Conservation (phyloP, 352 stramenopile species). For the Phytophthora fragariae region DNA sequence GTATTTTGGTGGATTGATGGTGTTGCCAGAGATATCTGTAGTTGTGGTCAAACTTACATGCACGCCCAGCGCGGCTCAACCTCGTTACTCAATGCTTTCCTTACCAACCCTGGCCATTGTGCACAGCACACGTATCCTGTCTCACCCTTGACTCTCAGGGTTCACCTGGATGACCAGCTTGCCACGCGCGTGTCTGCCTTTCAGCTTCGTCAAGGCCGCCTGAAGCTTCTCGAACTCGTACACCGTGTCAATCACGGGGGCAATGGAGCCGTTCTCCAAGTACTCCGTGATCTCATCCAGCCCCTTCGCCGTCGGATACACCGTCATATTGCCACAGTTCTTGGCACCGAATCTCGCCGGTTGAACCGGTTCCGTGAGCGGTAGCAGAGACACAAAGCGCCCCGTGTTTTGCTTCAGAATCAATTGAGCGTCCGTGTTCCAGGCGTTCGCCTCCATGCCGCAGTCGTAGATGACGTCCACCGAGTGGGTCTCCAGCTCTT, state of each 20-base stretch:
- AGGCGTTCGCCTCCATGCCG: slow-evolving; percentile 37
- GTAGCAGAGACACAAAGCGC: slow-evolving; percentile 31
- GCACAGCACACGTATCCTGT: background rate
- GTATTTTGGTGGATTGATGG: background rate
- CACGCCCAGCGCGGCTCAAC: background rate
- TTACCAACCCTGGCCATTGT: background rate
- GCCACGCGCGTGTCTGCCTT: slow-evolving; percentile 49
- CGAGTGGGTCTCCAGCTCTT: slow-evolving; percentile 40
- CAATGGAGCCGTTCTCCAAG: slow-evolving; percentile 42
- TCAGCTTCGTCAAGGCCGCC: slow-evolving; percentile 49
- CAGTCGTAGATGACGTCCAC: slow-evolving; percentile 57
- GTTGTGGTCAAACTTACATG: too few relatives aligned
- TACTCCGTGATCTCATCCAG: slow-evolving; percentile 38
- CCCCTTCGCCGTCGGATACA: slow-evolving; percentile 21
- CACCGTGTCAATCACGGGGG: slow-evolving; percentile 41
- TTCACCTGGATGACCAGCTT: slow-evolving; percentile 59
- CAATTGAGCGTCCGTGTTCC: slow-evolving; percentile 40
- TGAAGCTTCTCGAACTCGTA: slow-evolving; percentile 51
- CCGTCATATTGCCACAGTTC: slow-evolving; percentile 16
- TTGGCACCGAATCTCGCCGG: slow-evolving; percentile 23
- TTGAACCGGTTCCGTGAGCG: slow-evolving; percentile 18
- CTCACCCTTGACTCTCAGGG: slow-evolving; percentile 15
- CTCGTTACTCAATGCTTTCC: background rate
- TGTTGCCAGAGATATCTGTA: background rate
- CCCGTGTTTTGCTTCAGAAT: slow-evolving; percentile 31